phyloP scores from a whole-genome alignment of 139 green algal genomes.

The Deuterostichococcus epilithicus region DNA sequence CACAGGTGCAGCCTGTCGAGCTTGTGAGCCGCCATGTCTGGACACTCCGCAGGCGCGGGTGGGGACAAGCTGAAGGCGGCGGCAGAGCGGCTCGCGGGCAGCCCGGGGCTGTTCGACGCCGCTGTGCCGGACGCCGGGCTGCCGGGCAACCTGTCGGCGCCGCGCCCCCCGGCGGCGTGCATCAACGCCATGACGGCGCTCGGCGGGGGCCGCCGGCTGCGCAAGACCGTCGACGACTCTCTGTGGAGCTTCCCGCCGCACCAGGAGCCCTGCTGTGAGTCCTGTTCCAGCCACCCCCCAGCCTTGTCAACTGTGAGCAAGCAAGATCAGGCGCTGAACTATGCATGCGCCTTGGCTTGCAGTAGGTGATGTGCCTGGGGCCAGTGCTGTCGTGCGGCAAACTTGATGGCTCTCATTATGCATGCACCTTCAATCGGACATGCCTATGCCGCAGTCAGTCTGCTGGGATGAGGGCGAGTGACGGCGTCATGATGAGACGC shows the following conservation, averaged over 20 bases:
- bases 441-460: no score
- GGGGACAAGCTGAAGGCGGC: background rate
- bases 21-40: no score
- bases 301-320: no score
- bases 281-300: no score
- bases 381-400: background rate
- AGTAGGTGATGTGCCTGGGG: no score
- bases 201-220: slow-evolving; percentile 1
- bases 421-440: no score
- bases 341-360: no score
- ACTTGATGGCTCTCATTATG: background rate
- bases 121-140: slow-evolving; percentile 14
- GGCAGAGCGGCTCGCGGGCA: slow-evolving; percentile 30
- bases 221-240: background rate
- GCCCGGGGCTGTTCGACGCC: slow-evolving; percentile 33
- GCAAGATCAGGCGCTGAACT: no score
- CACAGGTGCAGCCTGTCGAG: no score
- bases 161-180: slow-evolving; percentile 45
- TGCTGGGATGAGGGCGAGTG: no score
- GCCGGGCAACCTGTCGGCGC: slow-evolving; percentile 41
- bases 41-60: background rate
- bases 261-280: background rate
- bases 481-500: no score
- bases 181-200: slow-evolving; percentile 49
- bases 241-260: background rate